Percentiles rank a stretch among this genome's conserved stretches.
Evolutionary conservation across 73 alveolate species (phyloP).

Genomic region (Paramecium bursaria): DNA sequence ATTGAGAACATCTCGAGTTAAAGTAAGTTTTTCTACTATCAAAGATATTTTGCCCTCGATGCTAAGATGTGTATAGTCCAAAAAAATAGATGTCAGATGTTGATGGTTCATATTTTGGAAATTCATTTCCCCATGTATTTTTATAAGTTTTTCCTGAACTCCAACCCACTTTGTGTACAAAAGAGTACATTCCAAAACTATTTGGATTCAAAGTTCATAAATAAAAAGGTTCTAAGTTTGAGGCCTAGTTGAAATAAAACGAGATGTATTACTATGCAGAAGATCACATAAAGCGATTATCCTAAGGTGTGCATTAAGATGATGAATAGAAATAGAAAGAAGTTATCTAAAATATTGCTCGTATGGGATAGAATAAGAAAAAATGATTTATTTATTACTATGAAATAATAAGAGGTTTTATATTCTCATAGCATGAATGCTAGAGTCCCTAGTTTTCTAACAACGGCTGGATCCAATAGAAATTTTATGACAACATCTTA

Average conservation of each 20-base stretch:
- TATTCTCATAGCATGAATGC: too few relatives aligned
- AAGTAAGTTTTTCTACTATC: conserved; percentile 51
- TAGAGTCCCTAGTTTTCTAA: too few relatives aligned
- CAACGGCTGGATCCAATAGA: too few relatives aligned
- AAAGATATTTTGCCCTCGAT: conserved; percentile 76
- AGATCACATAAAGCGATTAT: conserved; percentile 44
- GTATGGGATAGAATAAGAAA: too few relatives aligned
- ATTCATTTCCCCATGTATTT: conserved; percentile 78
- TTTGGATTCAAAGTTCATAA: conserved; percentile 59
- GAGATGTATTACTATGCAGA: conserved; percentile 63
- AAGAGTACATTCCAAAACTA: conserved; percentile 39
- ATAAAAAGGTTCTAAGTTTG: conserved; percentile 51
- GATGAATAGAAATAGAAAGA: not conserved
- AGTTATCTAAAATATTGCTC: too few relatives aligned
- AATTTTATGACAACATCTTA: too few relatives aligned
- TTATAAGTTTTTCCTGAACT: conserved; percentile 50
- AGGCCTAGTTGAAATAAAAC: not conserved
- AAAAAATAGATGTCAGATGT: conserved; percentile 83
- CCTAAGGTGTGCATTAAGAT: not conserved
- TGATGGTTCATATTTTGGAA: conserved; percentile 96
- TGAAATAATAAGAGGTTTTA: too few relatives aligned
- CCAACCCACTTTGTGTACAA: conserved; percentile 3
- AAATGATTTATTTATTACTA: too few relatives aligned
- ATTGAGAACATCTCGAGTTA: conserved; percentile 88
- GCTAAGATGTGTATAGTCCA: conserved; percentile 81